Evolutionary conservation across 805 yeast genomes (phyloP).

Genomic region (Tetrapisispora namnaoensis): DNA sequence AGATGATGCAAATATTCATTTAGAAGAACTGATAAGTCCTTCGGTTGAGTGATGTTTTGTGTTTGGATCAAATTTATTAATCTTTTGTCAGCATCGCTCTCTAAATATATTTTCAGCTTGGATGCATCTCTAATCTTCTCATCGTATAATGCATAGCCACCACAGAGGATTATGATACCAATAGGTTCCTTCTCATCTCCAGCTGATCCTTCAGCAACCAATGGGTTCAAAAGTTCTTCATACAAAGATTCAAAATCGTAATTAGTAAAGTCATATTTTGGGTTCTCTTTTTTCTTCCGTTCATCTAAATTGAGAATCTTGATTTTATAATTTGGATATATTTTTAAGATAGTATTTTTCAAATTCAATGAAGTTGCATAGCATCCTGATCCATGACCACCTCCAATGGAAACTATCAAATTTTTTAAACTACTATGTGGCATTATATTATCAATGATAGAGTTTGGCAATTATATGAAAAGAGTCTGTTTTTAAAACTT

Average conservation of each 20-base stretch:
- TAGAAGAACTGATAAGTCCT: conserved; percentile 15
- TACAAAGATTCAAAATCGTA: conserved; percentile 28
- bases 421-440: not conserved
- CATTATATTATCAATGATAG: not conserved
- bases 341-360: conserved; percentile 21
- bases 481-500: too few relatives aligned
- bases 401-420: conserved; percentile 20
- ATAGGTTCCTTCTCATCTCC: conserved; percentile 1
- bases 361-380: conserved; percentile 31
- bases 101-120: conserved; percentile 62
- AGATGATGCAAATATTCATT: conserved; percentile 23
- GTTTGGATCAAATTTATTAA: conserved; percentile 62
- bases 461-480: too few relatives aligned
- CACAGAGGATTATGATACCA: conserved; percentile 48
- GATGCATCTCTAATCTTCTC: conserved; percentile 44
- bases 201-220: conserved; percentile 7
- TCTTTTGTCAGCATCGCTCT: conserved; percentile 77
- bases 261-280: conserved; percentile 17
- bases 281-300: conserved; percentile 7
- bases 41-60: conserved; percentile 7
- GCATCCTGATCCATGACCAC: conserved; percentile 27
- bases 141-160: conserved; percentile 72
- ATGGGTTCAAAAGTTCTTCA: conserved; percentile 8
- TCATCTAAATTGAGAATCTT: conserved; percentile 37
- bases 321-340: conserved; percentile 19